A percentile compares a stretch with the other conserved stretches of the same genome.
These are phyloP conservation scores for Craterostigma plantagineum DNA, from an alignment of 257 asterid species.

Conservation along the genomic window DNA sequence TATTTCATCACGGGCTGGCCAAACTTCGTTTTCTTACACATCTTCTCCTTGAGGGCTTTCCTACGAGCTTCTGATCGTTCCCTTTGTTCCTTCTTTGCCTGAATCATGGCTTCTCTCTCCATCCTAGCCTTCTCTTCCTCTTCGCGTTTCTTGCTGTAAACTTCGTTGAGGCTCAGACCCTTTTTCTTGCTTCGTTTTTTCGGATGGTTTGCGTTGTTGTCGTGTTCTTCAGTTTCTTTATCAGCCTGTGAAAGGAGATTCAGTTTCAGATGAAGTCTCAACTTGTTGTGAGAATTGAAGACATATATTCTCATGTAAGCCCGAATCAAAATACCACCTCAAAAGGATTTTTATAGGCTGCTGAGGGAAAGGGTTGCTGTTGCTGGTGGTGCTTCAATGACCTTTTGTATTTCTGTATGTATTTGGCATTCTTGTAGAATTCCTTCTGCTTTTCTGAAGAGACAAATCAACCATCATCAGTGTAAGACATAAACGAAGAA, in stretches of 20 bases:
- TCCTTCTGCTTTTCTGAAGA: constrained; percentile 73
- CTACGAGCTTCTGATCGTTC: constrained; percentile 43
- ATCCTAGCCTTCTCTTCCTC: constrained; percentile 45
- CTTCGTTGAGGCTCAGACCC: constrained; percentile 25
- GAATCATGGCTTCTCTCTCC: constrained; percentile 45
- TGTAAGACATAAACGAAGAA: too few relatives aligned
- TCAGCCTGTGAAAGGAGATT: constrained; percentile 19
- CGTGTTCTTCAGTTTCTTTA: constrained; percentile 11
- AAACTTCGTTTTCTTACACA: constrained; percentile 71
- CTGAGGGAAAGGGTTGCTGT: constrained; percentile 10
- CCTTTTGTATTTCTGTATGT: constrained; percentile 45
- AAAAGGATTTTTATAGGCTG: constrained; percentile 7
- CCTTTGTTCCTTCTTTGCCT: constrained; percentile 37
- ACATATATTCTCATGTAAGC: too few relatives aligned
- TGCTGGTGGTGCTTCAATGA: constrained; percentile 33
- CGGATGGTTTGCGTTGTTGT: constrained; percentile 4
- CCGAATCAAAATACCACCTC: constrained; percentile 29
- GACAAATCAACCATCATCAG: constrained; percentile 7
- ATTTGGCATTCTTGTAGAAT: constrained; percentile 78
- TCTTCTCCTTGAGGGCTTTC: constrained; percentile 48
- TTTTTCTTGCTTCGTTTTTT: constrained; percentile 21
- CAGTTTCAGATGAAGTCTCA: not conserved
- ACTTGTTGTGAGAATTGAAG: too few relatives aligned
- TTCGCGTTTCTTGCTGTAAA: constrained; percentile 41
- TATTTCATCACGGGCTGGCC: constrained; percentile 96